Conservation (phyloP, 192 early-diverging fungal species). For the Coemansia sp. region DNA sequence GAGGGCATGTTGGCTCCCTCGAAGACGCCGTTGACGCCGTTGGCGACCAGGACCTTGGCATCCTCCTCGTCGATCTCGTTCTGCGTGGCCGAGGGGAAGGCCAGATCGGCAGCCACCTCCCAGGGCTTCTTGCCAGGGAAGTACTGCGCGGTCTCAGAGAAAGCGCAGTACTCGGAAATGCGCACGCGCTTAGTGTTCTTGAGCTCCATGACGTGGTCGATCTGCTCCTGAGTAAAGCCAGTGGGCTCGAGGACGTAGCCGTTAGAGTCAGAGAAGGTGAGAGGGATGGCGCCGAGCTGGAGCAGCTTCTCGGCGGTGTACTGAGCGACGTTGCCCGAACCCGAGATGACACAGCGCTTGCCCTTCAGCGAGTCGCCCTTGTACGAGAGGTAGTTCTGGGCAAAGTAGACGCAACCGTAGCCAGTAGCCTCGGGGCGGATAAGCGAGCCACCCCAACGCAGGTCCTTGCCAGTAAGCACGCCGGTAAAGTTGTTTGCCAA, state of each 20-base stretch:
- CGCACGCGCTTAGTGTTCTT: slow-evolving; percentile 59
- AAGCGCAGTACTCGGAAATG: slow-evolving; percentile 55
- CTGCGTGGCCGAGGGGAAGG: slow-evolving; percentile 61
- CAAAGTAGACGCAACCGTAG: slow-evolving; percentile 62
- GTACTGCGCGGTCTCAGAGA: slow-evolving; percentile 56
- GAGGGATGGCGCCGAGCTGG: slow-evolving; percentile 56
- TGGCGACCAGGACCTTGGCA: slow-evolving; percentile 55
- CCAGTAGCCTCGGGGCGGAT: slow-evolving; percentile 61
- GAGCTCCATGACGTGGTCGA: slow-evolving; percentile 57
- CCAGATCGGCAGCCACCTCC: slow-evolving; percentile 57
- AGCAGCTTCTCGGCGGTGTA: slow-evolving; percentile 60
- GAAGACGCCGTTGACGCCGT: slow-evolving; percentile 56
- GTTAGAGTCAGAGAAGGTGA: slow-evolving; percentile 60
- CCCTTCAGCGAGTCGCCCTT: slow-evolving; percentile 56
- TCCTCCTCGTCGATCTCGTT: slow-evolving; percentile 61
- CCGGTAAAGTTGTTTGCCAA: slow-evolving; percentile 57
- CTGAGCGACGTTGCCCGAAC: slow-evolving; percentile 61
- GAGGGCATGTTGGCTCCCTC: slow-evolving; percentile 63
- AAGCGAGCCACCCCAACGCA: slow-evolving; percentile 58
- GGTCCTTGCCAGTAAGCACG: slow-evolving; percentile 59
- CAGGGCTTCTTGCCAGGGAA: slow-evolving; percentile 59
- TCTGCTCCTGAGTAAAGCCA: slow-evolving; percentile 57
- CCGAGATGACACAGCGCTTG: slow-evolving; percentile 58
- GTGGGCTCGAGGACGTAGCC: slow-evolving; percentile 56
- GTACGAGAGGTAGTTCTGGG: slow-evolving; percentile 56